These are phyloP conservation scores for Yamadazyma phyllophila DNA, from an alignment of 805 yeast genomes.

Conservation along the genomic window DNA sequence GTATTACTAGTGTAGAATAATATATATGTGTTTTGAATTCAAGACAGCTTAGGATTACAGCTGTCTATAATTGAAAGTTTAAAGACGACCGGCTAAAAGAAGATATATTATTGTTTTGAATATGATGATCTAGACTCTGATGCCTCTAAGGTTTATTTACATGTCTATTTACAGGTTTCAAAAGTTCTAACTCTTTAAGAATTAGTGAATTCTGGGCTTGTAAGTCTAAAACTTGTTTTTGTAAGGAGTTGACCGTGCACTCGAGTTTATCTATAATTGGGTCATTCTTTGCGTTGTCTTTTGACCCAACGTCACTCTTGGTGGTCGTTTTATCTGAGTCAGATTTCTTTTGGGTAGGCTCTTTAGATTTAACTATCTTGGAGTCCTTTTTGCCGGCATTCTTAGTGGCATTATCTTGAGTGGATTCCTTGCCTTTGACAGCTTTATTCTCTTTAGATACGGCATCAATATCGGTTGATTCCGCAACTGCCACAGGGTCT, in stretches of 20 bases:
- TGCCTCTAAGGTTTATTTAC: slow-evolving; percentile 3
- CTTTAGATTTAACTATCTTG: neutral
- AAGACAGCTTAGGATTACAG: neutral
- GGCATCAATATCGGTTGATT: neutral
- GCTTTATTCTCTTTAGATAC: neutral
- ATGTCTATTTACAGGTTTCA: slow-evolving; percentile 10
- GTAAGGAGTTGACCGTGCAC: neutral
- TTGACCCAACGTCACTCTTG: no score
- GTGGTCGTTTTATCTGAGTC: neutral
- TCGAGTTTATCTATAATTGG: neutral
- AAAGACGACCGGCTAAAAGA: neutral
- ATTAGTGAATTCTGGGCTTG: slow-evolving; percentile 14
- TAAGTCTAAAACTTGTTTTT: slow-evolving; percentile 7
- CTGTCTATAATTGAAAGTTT: neutral
- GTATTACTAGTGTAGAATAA: slow-evolving; percentile 15
- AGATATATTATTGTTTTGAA: no score
- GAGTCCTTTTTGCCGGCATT: neutral
- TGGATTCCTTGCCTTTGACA: slow-evolving; percentile 55
- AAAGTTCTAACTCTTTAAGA: slow-evolving; percentile 10
- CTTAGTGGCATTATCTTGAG: neutral
- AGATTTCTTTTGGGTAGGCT: neutral
- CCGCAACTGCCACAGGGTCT: slow-evolving; percentile 38
- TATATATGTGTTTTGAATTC: slow-evolving; percentile 8
- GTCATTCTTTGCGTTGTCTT: neutral
- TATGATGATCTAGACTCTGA: no score